Conservation (phyloP, 2,329 filamentous ascomycete species). For the Sporothrix pallida region DNA sequence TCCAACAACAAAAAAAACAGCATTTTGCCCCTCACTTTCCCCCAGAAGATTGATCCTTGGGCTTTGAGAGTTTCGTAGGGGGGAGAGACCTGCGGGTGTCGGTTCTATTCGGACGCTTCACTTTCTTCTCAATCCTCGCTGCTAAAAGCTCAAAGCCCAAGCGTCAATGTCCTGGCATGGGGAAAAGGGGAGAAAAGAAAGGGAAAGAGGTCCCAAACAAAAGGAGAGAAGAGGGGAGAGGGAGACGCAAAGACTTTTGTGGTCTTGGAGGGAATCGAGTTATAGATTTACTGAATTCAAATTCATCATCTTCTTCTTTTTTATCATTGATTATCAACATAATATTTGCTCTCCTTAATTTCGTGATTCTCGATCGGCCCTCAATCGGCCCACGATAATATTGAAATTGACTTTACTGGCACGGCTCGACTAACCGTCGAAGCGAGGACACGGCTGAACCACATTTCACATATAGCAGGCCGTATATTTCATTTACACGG, state of each 20-base stretch:
- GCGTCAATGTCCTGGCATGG: slow-evolving; percentile 24
- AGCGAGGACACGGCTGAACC: neutral
- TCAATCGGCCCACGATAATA: too few relatives aligned
- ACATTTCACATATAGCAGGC: neutral
- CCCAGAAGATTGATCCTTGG: slow-evolving; percentile 33
- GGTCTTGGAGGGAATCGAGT: slow-evolving; percentile 51
- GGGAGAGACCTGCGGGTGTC: slow-evolving; percentile 14
- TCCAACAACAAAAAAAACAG: neutral
- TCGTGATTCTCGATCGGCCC: too few relatives aligned
- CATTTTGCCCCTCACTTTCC: neutral
- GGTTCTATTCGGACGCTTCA: slow-evolving; percentile 33
- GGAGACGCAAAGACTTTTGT: slow-evolving; percentile 39
- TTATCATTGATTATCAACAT: too few relatives aligned
- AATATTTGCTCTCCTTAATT: too few relatives aligned
- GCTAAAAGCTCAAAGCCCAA: slow-evolving; percentile 38
- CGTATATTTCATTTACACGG: neutral
- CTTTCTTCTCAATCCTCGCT: slow-evolving; percentile 27
- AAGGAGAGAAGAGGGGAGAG: slow-evolving; percentile 9
- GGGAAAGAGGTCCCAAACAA: neutral
- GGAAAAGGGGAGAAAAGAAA: slow-evolving; percentile 16
- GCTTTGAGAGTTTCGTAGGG: slow-evolving; percentile 39
- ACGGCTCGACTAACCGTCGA: neutral
- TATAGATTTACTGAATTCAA: neutral
- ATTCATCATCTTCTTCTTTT: neutral
- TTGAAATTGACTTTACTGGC: neutral